These are phyloP conservation scores for Chlorencoelia australis DNA, from an alignment of 2,329 filamentous ascomycete genomes.

Conservation along the genomic window DNA sequence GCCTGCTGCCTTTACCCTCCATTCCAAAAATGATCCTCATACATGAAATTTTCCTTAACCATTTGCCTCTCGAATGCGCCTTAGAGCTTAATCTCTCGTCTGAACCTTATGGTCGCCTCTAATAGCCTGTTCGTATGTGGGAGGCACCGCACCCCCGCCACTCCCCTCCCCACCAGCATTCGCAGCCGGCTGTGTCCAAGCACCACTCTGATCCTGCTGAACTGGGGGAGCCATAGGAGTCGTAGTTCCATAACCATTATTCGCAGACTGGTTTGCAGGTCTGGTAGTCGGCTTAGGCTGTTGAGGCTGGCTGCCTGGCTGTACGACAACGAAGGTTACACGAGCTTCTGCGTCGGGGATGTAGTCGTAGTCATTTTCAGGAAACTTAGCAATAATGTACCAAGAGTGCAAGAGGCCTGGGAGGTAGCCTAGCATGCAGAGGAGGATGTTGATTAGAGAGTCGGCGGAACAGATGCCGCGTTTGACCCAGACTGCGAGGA, in stretches of 20 bases:
- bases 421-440: slow-evolving; percentile 68
- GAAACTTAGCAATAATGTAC: slow-evolving; percentile 93
- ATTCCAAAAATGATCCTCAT: slow-evolving; percentile 1
- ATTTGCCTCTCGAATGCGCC: background rate
- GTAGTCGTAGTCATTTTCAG: slow-evolving; percentile 64
- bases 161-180: slow-evolving; percentile 34
- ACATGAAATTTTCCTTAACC: background rate
- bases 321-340: slow-evolving; percentile 72
- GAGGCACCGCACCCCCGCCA: slow-evolving; percentile 49
- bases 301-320: slow-evolving; percentile 31
- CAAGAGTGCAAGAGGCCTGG: slow-evolving; percentile 89
- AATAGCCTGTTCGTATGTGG: slow-evolving; percentile 83
- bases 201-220: slow-evolving; percentile 25
- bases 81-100: slow-evolving; percentile 24
- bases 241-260: slow-evolving; percentile 24
- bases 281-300: slow-evolving; percentile 4
- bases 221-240: slow-evolving; percentile 26
- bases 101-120: slow-evolving; percentile 89
- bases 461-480: slow-evolving; percentile 85
- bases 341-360: slow-evolving; percentile 46
- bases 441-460: slow-evolving; percentile 88
- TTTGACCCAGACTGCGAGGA: slow-evolving; percentile 79
- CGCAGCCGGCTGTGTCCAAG: slow-evolving; percentile 25
- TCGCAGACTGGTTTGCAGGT: too few species aligned
- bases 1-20: background rate